Evolutionary conservation across 1,284 basidiomycete species (phyloP), one percentile per base, ranked within the genome.

Genomic region (Uromyces viciae-fabae): DNA sequence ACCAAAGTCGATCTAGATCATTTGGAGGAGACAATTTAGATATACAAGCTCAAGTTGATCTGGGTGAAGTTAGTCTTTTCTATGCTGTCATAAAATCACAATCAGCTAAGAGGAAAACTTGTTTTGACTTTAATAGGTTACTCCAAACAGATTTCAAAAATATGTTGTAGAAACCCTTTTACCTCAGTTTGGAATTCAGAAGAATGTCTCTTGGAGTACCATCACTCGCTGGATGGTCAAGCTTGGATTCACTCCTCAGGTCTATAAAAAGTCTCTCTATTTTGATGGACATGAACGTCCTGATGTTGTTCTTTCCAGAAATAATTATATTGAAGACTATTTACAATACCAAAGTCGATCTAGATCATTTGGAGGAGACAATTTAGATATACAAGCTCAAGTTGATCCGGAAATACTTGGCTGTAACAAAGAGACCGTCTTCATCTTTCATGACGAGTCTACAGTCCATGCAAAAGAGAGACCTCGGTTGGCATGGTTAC

Each of bases 401-500:
- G 28, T 56, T 22, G 33, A 75, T 42, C 73, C 73, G 7, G 33
- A 33, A 8, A 28, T 22, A 31, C 28, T 75, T 11, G 73, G 36
- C 0, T 4, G 15, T 17, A 33, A 31, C n/a, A 38, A 22, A n/a
- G 46, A 52, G 52, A 75, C 73, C 14, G n/a, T 75, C 3, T 60
- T 75, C 42, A 42, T 75, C 28, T 75, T 40, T 42, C 54, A 75
- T 11, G 33, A 75, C 19, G 36, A 75, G 14, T 75, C 73, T 22
- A 75, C 52, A 3, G 28, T 75, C 7, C 73, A 75, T 36, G 54
- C 73, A 52, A 58, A 75, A 28, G 54, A 75, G 40, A 36, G 36
- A 38, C 52, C 73, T 17, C 9, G 36, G 17, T 28, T 60, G n/a
- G 36, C 73, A 40, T 75, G 73, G 54, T 33, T 75, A n/a, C 36